phyloP scores from a whole-genome alignment of 495 filamentous ascomycete genomes.

The Tuber brumale region DNA sequence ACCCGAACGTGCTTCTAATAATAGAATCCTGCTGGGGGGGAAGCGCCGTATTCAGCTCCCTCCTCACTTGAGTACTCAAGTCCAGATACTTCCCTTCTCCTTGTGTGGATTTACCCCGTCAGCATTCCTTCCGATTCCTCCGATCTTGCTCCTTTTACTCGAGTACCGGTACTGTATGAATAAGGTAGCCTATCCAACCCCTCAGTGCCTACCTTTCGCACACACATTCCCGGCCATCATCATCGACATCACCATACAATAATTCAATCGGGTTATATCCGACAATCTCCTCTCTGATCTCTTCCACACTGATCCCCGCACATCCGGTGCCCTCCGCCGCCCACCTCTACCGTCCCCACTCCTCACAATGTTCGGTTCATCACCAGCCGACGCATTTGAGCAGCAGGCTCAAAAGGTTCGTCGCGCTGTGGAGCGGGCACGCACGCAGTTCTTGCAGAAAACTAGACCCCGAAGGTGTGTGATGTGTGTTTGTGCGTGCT shows the following conservation, averaged over 20 bases:
- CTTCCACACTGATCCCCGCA: background rate
- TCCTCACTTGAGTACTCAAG: background rate
- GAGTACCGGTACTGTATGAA: background rate
- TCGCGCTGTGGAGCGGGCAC: slow-evolving; percentile 37
- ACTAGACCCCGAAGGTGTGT: slow-evolving; percentile 33
- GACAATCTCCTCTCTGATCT: background rate
- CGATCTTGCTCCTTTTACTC: background rate
- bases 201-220: background rate
- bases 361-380: slow-evolving; percentile 1
- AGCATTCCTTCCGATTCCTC: background rate
- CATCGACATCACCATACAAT: background rate
- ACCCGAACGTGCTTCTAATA: background rate
- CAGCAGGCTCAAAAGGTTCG: slow-evolving; percentile 32
- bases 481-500: background rate
- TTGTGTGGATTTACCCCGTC: background rate
- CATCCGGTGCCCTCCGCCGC: background rate
- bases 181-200: background rate
- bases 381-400: slow-evolving; percentile 28
- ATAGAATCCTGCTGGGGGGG: background rate
- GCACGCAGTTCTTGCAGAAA: slow-evolving; percentile 35
- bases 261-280: background rate
- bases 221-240: background rate
- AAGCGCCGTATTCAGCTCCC: background rate
- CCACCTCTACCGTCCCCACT: background rate
- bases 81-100: background rate